A percentile compares a stretch with the other conserved stretches of the same genome.
Evolutionary conservation across 2,329 filamentous ascomycete genomes (phyloP).

Genomic region (Cercospora sp.): DNA sequence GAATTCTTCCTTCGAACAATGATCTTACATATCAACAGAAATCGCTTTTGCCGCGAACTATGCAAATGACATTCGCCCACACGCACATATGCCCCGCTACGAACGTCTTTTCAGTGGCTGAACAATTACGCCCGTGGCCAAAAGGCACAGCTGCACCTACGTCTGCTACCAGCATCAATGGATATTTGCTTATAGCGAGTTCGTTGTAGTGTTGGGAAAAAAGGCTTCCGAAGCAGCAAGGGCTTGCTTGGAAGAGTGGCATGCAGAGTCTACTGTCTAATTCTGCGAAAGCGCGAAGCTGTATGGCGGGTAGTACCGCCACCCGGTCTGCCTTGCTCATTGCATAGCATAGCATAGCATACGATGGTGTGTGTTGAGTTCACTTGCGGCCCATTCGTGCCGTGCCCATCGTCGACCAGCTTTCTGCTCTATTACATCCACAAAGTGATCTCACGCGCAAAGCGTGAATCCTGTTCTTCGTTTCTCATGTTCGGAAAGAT

Average conservation of each 20-base stretch:
- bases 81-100: not conserved
- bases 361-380: not conserved
- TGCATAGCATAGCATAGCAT: not conserved
- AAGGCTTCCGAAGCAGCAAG: not conserved
- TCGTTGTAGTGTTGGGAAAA: not conserved
- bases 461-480: not conserved
- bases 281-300: not conserved
- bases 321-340: not conserved
- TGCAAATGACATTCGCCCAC: not conserved
- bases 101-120: not conserved
- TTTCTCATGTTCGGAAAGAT: not conserved
- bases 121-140: not conserved
- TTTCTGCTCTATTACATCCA: not conserved
- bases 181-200: not conserved
- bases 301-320: not conserved
- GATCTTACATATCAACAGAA: not conserved
- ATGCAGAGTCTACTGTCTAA: not conserved
- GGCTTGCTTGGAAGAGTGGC: not conserved
- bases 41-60: not conserved
- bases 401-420: not conserved
- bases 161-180: not conserved
- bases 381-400: not conserved
- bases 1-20: not conserved
- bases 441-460: not conserved
- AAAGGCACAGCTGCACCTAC: not conserved